A percentile compares a stretch with the other conserved stretches of the same genome.
Evolutionary conservation across 2,329 filamentous ascomycete species (phyloP).

Genomic region (Keithomyces neogunnii): DNA sequence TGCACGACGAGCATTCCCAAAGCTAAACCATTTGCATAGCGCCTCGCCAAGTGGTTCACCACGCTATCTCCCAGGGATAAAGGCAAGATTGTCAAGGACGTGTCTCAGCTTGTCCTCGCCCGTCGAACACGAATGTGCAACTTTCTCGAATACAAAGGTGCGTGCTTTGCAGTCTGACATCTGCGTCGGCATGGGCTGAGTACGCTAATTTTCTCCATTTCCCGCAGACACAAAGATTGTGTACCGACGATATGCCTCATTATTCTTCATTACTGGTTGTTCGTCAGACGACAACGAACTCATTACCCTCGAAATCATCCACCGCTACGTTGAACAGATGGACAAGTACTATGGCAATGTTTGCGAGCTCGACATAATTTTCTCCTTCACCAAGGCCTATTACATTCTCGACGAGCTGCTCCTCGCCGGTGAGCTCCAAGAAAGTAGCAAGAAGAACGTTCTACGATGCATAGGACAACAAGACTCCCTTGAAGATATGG

Average conservation of each 20-base stretch:
- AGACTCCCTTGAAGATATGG: conserved; percentile 96
- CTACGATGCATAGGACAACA: conserved; percentile 93
- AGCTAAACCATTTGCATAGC: conserved; percentile 43
- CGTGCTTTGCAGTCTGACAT: conserved; percentile 7
- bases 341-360: conserved; percentile 99
- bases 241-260: conserved; percentile 94
- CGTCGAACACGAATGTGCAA: conserved; percentile 99
- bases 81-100: conserved; percentile 99
- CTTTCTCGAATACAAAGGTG: conserved; percentile 98
- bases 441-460: conserved; percentile 99
- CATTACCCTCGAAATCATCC: conserved; percentile 96
- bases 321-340: conserved; percentile 99
- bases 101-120: conserved; percentile 92
- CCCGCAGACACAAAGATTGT: conserved; percentile 88
- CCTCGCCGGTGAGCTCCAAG: conserved; percentile 91
- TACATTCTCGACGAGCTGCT: conserved; percentile 97
- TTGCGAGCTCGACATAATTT: conserved; percentile 98
- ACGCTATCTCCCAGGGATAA: conserved; percentile 97
- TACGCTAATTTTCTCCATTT: conserved; percentile 1
- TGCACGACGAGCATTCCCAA: neutral
- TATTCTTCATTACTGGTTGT: conserved; percentile 98
- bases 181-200: neutral
- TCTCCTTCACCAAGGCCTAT: conserved; percentile 99
- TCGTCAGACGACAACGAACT: conserved; percentile 96
- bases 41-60: conserved; percentile 98